phyloP scores from a whole-genome alignment of 2,329 filamentous ascomycete species.

The Paramyrothecium roridum region DNA sequence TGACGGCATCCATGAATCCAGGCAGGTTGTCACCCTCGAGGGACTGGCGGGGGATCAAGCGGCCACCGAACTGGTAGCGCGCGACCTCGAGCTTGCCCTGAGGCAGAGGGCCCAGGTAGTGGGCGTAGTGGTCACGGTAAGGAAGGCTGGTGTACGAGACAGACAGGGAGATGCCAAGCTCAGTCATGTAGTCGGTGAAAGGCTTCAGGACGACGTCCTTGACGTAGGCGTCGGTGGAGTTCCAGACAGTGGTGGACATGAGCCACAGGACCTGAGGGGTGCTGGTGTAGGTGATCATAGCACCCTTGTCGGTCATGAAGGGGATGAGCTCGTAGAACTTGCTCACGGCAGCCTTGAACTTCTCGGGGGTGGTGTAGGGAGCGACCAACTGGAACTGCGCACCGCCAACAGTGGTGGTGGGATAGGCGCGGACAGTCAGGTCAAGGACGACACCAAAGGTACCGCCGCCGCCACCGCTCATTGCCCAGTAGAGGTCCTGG shows the following conservation, averaged over 20 bases:
- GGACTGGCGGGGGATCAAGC: slow-evolving; percentile 28
- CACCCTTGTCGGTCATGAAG: slow-evolving; percentile 42
- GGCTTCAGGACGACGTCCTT: slow-evolving; percentile 35
- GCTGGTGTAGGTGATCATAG: slow-evolving; percentile 37
- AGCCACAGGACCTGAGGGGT: slow-evolving; percentile 32
- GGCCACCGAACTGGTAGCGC: slow-evolving; percentile 29
- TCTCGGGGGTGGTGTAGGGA: slow-evolving; percentile 5
- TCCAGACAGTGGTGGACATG: slow-evolving; percentile 41
- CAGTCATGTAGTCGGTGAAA: slow-evolving; percentile 25
- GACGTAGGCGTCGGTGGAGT: slow-evolving; percentile 35
- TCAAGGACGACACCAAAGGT: slow-evolving; percentile 56
- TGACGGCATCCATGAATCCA: slow-evolving; percentile 23
- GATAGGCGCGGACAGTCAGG: slow-evolving; percentile 50
- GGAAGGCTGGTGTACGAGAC: slow-evolving; percentile 23
- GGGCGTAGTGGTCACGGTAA: slow-evolving; percentile 24
- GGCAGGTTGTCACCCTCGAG: slow-evolving; percentile 22
- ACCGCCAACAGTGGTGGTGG: slow-evolving; percentile 31
- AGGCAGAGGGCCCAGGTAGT: slow-evolving; percentile 31
- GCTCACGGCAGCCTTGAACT: slow-evolving; percentile 13
- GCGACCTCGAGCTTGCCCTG: slow-evolving; percentile 27
- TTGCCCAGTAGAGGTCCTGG: slow-evolving; percentile 60
- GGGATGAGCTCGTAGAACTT: slow-evolving; percentile 24
- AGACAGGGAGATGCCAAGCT: slow-evolving; percentile 17
- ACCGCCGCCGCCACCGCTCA: slow-evolving; percentile 56
- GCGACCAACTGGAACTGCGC: slow-evolving; percentile 18